Conservation (phyloP, 345 rosid species). For the Pistacia vera region DNA sequence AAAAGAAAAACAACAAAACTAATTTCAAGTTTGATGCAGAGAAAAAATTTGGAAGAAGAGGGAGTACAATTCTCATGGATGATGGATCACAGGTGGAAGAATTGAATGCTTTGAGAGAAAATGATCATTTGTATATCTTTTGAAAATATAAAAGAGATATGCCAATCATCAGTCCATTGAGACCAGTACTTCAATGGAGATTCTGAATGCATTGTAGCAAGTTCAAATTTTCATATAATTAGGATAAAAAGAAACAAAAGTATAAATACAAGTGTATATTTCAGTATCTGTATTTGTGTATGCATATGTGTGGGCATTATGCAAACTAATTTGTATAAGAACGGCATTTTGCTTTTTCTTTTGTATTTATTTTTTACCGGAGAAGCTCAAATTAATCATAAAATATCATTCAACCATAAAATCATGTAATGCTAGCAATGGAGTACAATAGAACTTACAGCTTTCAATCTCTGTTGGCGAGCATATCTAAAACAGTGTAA, state of each 20-base stretch:
- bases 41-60: conserved; percentile 71
- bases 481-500: conserved; percentile 68
- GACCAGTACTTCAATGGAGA: not conserved
- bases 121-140: conserved; percentile 73
- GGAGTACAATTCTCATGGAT: conserved; percentile 67
- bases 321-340: not conserved
- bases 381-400: not conserved
- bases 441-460: conserved; percentile 17
- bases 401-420: not conserved
- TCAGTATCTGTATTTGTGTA: not conserved
- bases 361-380: not conserved
- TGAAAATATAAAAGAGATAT: conserved; percentile 23
- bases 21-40: conserved; percentile 43
- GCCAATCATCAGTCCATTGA: not conserved
- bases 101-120: conserved; percentile 67
- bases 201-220: not conserved
- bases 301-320: conserved; percentile 10
- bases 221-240: not conserved
- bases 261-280: not conserved
- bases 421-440: not conserved
- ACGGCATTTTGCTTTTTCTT: not conserved
- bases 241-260: conserved; percentile 8
- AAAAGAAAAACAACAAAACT: not conserved
- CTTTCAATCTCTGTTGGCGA: conserved; percentile 36
- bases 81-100: conserved; percentile 87